Base-by-base conservation (phyloP, 1,139 yeast species). In the Williopsis jadinii region DNA sequence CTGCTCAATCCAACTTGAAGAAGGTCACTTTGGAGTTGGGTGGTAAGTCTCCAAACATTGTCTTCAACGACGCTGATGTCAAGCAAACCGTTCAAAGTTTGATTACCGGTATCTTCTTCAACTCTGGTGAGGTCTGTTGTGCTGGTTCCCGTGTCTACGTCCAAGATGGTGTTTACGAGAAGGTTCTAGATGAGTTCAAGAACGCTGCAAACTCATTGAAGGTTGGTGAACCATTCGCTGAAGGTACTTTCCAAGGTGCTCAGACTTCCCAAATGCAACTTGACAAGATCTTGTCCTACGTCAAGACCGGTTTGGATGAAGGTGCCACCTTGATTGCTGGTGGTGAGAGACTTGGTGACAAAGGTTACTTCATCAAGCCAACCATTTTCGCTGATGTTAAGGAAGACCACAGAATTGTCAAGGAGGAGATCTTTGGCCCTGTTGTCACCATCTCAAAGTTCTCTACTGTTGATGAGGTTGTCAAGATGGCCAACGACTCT, bases 341-440 rank as follows among this genome's bases (percentile, higher is more conserved):
- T 66, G 95, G 95, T 68, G 75, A 73, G 59, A 77, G 86, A 67
- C 56, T 68, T 37, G 80, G 76, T 44, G 65, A 71, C 49, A 82
- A 80, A 67, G 95, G 95, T 57, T 85, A 66, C 73, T 85, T 80
- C 56, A 66, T 85, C 58, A 70, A 79, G 67, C 95, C 95, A 64
- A 84, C 95, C 46, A 75, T 84, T 55, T 84, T 85, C 58, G 75
- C 80, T 43, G 80, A 81, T 57, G 92, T 83, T 52, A 70, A 66
- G 41, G 80, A 78, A 60, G 68, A 73, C 58, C 79, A 80, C 80
- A 68, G 70, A 57, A 80, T 84, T 58, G 85, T 80, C 53, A 73
- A 70, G 64, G 95, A 86, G 63, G 95, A 85, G 69, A 85, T 86
- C 62, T 85, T 85, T 50, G 95, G 95, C 45, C 95, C 95, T 38